Base-by-base conservation (phyloP, 305 asterid genomes). In the Plantago lanceolata region DNA sequence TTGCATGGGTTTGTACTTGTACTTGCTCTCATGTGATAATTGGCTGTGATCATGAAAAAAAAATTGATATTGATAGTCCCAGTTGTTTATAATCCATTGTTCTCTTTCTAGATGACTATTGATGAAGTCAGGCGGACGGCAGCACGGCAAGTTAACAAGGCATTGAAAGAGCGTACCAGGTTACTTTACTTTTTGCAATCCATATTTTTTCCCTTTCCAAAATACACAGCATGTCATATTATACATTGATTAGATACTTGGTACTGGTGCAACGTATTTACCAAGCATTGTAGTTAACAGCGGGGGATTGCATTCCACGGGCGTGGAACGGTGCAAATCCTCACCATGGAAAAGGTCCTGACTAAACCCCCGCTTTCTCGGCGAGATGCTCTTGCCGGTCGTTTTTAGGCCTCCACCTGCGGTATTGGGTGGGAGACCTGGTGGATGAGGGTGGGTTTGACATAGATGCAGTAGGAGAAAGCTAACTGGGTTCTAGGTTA, bases 71-170 rank as follows among this genome's bases (percentile, higher is more conserved):
- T 63, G 16, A 29, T 57, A 49, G 64, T 65, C 64, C 45, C 72
- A 47, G 51, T 67, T 35, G 72, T 26, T 71, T 20, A 63, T 74
- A 28, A 56, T 60, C 68, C 48, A 67, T 28, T 74, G n/a, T 61
- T 57, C 60, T 66, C 8, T 59, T 72, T 57, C 48, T 77, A 92
- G 98, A 81, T 80, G 87, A 92, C 95, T 56, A 74, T 92, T 61
- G 96, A 92, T 79, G 98, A 89, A 80, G 95, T 92, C 72, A 87
- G 77, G 82, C 97, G 98, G 63, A 85, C 97, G 53, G 96, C 98
- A 59, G 83, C 90, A 65, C 80, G 82, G 65, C 87, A 85, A 87
- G 88, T 92, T 77, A 89, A 80, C 84, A 85, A 80, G 70, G 96
- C 90, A 54, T 69, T 92, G 75, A 92, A 81, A 76, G 87, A 89